These are phyloP conservation scores for Parsonsia alboflavescens DNA, from an alignment of 257 asterid genomes.

Conservation along the genomic window DNA sequence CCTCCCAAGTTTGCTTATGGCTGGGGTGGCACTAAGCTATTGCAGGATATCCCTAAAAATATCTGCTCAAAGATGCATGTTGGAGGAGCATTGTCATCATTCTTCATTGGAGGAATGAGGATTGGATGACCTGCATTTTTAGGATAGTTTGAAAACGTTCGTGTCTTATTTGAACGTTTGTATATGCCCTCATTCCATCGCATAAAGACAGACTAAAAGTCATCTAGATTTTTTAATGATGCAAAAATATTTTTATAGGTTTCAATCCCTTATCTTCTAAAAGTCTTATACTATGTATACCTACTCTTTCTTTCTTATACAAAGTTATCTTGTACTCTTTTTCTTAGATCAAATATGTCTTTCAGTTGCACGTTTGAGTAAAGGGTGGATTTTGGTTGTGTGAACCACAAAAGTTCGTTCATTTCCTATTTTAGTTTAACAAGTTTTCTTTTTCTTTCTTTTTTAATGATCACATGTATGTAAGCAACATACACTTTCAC, in stretches of 20 bases:
- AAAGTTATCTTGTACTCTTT: not conserved
- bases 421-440: not conserved
- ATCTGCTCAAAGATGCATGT: slow-evolving; percentile 2
- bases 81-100: not conserved
- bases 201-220: no score
- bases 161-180: no score
- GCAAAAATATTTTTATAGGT: no score
- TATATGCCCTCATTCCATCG: no score
- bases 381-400: not conserved
- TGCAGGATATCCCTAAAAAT: not conserved
- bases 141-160: no score
- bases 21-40: not conserved
- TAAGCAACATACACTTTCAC: not conserved
- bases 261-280: no score
- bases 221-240: no score
- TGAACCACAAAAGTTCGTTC: not conserved
- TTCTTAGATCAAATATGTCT: not conserved
- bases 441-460: not conserved
- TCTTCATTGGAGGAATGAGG: not conserved
- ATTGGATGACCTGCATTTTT: no score
- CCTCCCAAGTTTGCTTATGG: not conserved
- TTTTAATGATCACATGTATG: no score
- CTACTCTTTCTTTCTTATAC: no score
- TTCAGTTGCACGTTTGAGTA: not conserved
- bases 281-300: no score